Evolutionary conservation across 805 yeast species (phyloP), one percentile per base, ranked within the genome.

Genomic region (Cyberlindnera maritima): DNA sequence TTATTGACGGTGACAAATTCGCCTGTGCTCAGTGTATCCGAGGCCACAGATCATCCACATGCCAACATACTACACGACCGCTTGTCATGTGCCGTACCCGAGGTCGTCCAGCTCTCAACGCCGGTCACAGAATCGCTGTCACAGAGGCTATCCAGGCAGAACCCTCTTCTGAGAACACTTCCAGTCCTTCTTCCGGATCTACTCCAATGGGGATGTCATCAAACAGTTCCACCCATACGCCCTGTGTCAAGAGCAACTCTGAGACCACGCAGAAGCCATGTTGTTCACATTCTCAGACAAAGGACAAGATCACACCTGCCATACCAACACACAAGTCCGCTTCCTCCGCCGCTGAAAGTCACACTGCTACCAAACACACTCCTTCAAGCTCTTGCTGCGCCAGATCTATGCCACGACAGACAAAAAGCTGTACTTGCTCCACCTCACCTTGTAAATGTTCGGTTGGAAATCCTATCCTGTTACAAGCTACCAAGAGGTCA

Each of bases 21-120:
- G 82, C 91, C 10, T 85, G 92, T 61, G 75, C 79, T 43, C 84
- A 81, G 63, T 88, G 96, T 59, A 85, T 88, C 23, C 69, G 96
- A 28, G 96, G 96, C 19, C 96, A 88, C 59, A 67, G 96, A 20
- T 83, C 94, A 0, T 79, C 89, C 3, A 77, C 83, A 46, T 88
- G 96, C 62, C 79, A 80, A 46, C 96, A 88, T 63, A 78, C 81
- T 34, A 68, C 74, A 39, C 69, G 96, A 34, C 89, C 94, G 0
- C 69, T 88, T 37, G 14, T 42, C 11, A n/a, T 42, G 36, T 42
- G 46, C 36, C 40, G 46, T 12, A 36, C 46, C 6, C 14, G 46
- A 21, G 96, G 96, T 3, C 64, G 96, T 23, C 95, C 95, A 0
- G 69, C 76, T 31, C 71, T 77, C 12, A 78, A 73, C 39, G 77